Evolutionary conservation across 306 rosid genomes (phyloP), one percentile per base, ranked within the genome.

Genomic region (Malus sieversii): DNA sequence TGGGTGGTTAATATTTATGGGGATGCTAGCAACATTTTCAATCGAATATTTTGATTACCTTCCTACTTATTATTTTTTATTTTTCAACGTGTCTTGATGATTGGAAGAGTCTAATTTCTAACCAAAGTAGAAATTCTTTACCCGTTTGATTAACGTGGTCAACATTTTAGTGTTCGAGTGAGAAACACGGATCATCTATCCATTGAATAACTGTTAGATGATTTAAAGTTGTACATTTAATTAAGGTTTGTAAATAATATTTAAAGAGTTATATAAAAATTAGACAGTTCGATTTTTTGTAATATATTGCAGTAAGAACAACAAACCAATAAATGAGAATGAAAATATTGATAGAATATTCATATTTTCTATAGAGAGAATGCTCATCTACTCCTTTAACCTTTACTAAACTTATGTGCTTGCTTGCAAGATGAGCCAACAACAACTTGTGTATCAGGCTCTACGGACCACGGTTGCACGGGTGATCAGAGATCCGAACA

Each of bases 381-480:
- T 48, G 55, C 42, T 38, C 40, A 33, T 38, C 9, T 38, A 38
- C 42, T 7, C 42, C 42, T 38, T 38, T 38, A 7, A 15, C 20
- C 18, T 3, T 29, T 29, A 0, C 27, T 27, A 27, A 27, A 51
- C 19, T 15, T 38, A 18, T 5, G 63, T 6, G 73, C 27, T 80
- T 85, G 84, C 72, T 76, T 73, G 84, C 80, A 57, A 58, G 76
- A 33, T 8, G 23, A 35, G 87, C 74, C 68, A 61, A 23, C 83
- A 76, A 68, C 80, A 79, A 68, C 82, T 77, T 71, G 66, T 66
- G 73, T 59, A 64, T 61, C 76, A 60, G 52, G 62, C 40, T 68
- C 58, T 42, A 30, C 33, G 33, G 33, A 30, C 33, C 33, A 83
- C 72, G 77, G 59, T 33, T 86, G 74, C 83, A 73, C 83, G 78